These are phyloP conservation scores for Hepatocystis sp. DNA, from an alignment of 169 alveolate genomes.

Conservation along the genomic window DNA sequence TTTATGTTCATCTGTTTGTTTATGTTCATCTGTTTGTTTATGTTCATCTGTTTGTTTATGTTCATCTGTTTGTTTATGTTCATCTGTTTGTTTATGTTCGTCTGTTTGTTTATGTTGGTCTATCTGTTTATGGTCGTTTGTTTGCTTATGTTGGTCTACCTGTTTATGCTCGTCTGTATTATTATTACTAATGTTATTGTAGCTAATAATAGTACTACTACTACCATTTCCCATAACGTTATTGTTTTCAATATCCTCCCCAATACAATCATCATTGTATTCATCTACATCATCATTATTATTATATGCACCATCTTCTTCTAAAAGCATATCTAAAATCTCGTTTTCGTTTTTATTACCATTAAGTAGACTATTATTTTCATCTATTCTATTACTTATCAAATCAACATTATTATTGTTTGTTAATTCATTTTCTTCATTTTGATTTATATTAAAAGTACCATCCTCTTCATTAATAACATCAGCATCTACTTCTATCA, in stretches of 20 bases:
- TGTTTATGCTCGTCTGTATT: background rate
- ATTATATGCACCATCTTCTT: conserved; percentile 75
- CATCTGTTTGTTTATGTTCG: too few species aligned
- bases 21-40: too few species aligned
- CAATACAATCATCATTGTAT: conserved; percentile 59
- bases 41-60: too few species aligned
- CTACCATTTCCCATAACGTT: background rate
- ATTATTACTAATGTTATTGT: background rate
- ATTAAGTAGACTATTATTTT: conserved; percentile 46
- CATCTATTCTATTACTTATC: conserved; percentile 36
- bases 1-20: too few species aligned
- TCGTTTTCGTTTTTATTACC: conserved; percentile 65
- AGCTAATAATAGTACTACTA: background rate
- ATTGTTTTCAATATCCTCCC: conserved; percentile 38
- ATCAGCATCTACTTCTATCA: conserved; percentile 35
- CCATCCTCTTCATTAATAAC: conserved; percentile 27
- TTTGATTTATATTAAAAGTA: background rate
- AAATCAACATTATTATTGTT: conserved; percentile 15
- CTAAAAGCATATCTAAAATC: conserved; percentile 55
- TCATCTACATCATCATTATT: conserved; percentile 74
- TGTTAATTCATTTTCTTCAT: conserved; percentile 16
- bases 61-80: too few species aligned
- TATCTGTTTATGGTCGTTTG: too few species aligned
- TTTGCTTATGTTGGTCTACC: too few species aligned
- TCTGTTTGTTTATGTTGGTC: too few species aligned